Conservation (phyloP, 176 grass and related monocot species). For the Musa troglodytarum region DNA sequence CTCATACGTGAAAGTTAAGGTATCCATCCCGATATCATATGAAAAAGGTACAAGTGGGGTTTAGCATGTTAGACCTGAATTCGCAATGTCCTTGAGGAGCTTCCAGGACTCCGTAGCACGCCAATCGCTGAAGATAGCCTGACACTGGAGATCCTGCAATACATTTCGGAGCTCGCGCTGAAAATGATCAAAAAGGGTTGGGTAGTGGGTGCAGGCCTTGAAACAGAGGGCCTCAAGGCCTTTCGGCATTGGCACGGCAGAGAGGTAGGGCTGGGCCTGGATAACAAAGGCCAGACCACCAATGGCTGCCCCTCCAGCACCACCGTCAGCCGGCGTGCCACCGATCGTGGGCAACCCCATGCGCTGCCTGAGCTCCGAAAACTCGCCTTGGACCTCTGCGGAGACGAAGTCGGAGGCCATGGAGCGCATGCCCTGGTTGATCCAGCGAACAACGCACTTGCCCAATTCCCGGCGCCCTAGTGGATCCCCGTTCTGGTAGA, state of each 20-base stretch:
- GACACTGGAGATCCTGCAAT: constrained; percentile 37
- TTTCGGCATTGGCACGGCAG: constrained; percentile 70
- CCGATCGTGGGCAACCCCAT: constrained; percentile 14
- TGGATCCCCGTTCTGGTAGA: constrained; percentile 70
- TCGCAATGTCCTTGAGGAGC: constrained; percentile 66
- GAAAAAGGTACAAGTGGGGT: not conserved
- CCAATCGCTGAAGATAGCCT: constrained; percentile 43
- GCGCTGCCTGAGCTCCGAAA: constrained; percentile 37
- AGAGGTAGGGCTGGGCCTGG: constrained; percentile 70
- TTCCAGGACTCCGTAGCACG: constrained; percentile 51
- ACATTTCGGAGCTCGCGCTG: constrained; percentile 75
- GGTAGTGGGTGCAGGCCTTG: constrained; percentile 91
- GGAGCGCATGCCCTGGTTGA: constrained; percentile 70
- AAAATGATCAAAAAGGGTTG: constrained; percentile 88
- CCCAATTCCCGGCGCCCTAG: constrained; percentile 73
- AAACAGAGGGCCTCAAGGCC: constrained; percentile 85
- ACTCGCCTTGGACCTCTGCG: constrained; percentile 60
- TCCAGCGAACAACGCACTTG: constrained; percentile 63
- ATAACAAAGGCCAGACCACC: constrained; percentile 57
- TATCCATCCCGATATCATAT: not conserved
- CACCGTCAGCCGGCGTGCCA: constrained; percentile 4
- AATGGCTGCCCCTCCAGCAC: constrained; percentile 8
- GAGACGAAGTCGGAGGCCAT: constrained; percentile 71
- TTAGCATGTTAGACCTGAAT: constrained; percentile 32
- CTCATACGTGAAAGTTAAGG: not conserved